phyloP scores from a whole-genome alignment of 495 filamentous ascomycete genomes.

The Annulohypoxylon moriforme region DNA sequence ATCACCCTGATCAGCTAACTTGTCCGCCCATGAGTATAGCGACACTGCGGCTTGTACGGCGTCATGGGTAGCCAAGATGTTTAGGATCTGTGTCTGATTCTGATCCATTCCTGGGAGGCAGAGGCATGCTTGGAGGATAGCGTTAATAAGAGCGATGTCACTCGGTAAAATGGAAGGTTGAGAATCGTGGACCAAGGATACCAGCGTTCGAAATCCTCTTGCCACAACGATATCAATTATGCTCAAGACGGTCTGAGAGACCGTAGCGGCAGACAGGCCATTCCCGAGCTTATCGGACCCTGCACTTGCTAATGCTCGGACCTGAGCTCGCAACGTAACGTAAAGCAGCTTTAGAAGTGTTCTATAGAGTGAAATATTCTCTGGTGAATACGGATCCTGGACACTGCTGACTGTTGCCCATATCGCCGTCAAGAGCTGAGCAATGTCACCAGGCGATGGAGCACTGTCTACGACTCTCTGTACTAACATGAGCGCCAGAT shows the following conservation, averaged over 20 bases:
- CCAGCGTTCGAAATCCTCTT: constrained; percentile 81
- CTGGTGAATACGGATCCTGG: constrained; percentile 70
- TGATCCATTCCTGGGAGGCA: constrained; percentile 73
- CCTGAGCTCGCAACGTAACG: constrained; percentile 74
- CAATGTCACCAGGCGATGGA: constrained; percentile 68
- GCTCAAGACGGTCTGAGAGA: constrained; percentile 70
- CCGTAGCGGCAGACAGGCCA: constrained; percentile 49
- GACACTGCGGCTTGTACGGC: constrained; percentile 83
- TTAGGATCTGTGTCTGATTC: constrained; percentile 72
- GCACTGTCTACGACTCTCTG: constrained; percentile 77
- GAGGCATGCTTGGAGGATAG: constrained; percentile 83
- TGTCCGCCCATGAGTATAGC: constrained; percentile 94
- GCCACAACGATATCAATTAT: constrained; percentile 82
- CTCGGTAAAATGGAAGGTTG: constrained; percentile 61
- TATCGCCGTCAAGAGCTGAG: constrained; percentile 70
- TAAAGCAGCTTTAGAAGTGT: constrained; percentile 86
- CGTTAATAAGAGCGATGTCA: constrained; percentile 91
- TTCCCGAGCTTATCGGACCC: constrained; percentile 53
- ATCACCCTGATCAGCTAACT: constrained; percentile 76
- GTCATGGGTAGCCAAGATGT: constrained; percentile 71
- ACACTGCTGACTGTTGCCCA: constrained; percentile 74
- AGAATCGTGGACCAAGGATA: constrained; percentile 74
- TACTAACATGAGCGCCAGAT: constrained; percentile 79
- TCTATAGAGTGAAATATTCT: constrained; percentile 79
- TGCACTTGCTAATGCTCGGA: constrained; percentile 37